These are phyloP conservation scores for Pisolithus albus DNA, from an alignment of 768 basidiomycete species.

Conservation along the genomic window DNA sequence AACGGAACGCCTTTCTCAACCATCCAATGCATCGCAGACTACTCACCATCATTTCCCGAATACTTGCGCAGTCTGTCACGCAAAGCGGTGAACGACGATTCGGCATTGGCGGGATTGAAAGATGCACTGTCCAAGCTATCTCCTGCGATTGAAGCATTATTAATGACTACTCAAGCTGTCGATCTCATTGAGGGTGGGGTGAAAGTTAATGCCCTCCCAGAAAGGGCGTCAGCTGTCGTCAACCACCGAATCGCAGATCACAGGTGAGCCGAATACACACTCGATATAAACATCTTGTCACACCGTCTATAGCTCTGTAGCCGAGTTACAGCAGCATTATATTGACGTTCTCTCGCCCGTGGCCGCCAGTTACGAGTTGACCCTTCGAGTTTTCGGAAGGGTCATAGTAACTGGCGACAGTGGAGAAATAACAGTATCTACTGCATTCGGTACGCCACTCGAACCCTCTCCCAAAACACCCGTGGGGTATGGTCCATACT, in stretches of 20 bases:
- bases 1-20: conserved; percentile 2
- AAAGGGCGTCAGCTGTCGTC: conserved; percentile 55
- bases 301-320: conserved; percentile 8
- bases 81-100: conserved; percentile 39
- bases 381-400: conserved; percentile 50
- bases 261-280: conserved; percentile 33
- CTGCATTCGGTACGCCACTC: conserved; percentile 43
- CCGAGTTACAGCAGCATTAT: conserved; percentile 14
- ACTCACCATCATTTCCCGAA: conserved; percentile 46
- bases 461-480: conserved; percentile 63
- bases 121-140: conserved; percentile 15
- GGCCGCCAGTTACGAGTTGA: conserved; percentile 47
- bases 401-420: conserved; percentile 30
- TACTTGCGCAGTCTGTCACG: conserved; percentile 40
- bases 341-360: conserved; percentile 32
- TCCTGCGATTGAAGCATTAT: conserved; percentile 35
- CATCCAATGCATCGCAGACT: conserved; percentile 56
- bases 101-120: conserved; percentile 44
- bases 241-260: conserved; percentile 63
- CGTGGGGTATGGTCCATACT: conserved; percentile 11
- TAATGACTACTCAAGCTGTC: conserved; percentile 67
- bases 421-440: conserved; percentile 43
- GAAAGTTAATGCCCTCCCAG: conserved; percentile 74
- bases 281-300: not conserved
- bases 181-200: conserved; percentile 58